Evolutionary conservation across 345 rosid genomes (phyloP).

Genomic region (Microcos paniculata): DNA sequence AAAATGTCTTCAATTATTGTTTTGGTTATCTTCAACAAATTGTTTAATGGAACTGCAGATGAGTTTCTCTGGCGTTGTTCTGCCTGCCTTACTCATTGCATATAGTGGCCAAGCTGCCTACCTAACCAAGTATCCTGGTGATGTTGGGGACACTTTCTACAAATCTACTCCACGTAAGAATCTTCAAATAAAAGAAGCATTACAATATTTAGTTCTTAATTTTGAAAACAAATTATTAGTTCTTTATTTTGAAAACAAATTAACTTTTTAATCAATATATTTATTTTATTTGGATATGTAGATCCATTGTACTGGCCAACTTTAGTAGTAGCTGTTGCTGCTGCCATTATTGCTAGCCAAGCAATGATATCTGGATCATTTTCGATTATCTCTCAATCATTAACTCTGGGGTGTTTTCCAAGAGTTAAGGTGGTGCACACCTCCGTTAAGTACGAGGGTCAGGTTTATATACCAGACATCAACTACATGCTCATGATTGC

Average conservation of each 20-base stretch:
- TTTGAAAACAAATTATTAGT: too few relatives aligned
- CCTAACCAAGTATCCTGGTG: constrained; percentile 34
- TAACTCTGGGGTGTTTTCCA: constrained; percentile 71
- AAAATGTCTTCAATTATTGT: not conserved
- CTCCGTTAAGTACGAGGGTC: constrained; percentile 70
- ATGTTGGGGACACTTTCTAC: constrained; percentile 55
- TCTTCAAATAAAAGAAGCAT: not conserved
- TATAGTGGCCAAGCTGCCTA: constrained; percentile 68
- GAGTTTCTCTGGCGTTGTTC: constrained; percentile 56
- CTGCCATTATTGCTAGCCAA: constrained; percentile 84
- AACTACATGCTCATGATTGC: constrained; percentile 74
- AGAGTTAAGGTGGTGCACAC: constrained; percentile 79
- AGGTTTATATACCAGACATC: constrained; percentile 81
- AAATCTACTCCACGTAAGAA: constrained; percentile 54
- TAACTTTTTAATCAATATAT: not conserved
- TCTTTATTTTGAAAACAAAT: not conserved
- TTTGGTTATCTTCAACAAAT: not conserved
- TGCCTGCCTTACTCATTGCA: constrained; percentile 41
- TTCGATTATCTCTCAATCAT: constrained; percentile 61
- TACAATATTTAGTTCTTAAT: too few relatives aligned
- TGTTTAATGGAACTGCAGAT: constrained; percentile 40
- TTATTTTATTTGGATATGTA: constrained; percentile 14
- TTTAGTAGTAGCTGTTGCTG: constrained; percentile 70
- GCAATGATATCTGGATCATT: constrained; percentile 83
- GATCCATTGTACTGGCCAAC: constrained; percentile 77